Percentiles rank a stretch among this genome's conserved stretches.
Evolutionary conservation across 306 rosid species (phyloP).

Genomic region (Phaseolus lunatus): DNA sequence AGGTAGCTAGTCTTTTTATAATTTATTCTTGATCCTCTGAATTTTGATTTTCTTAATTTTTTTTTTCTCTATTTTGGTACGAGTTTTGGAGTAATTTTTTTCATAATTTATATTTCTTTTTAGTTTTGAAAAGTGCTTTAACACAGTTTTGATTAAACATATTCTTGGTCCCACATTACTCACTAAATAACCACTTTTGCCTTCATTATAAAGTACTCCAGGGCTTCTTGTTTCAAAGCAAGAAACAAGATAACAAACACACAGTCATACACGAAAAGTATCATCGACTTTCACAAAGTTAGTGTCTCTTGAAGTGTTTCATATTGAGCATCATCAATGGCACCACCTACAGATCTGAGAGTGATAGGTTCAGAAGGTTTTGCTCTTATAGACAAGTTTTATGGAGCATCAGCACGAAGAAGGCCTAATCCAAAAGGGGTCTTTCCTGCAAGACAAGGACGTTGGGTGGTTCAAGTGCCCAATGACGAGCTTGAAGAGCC

Average conservation of each 20-base stretch:
- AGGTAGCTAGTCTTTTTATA: background rate
- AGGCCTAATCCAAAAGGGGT: background rate
- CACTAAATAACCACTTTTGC: background rate
- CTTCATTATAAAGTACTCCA: background rate
- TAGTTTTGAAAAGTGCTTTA: too few relatives aligned
- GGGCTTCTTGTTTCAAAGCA: background rate
- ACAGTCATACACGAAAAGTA: background rate
- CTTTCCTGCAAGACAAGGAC: slow-evolving; percentile 16
- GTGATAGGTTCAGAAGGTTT: slow-evolving; percentile 1
- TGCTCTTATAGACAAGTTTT: background rate
- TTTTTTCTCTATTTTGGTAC: too few relatives aligned
- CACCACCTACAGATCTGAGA: background rate
- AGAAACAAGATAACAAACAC: background rate
- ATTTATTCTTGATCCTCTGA: background rate
- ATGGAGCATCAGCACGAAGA: background rate
- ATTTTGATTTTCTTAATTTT: too few relatives aligned
- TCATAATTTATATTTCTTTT: too few relatives aligned
- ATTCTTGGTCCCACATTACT: background rate
- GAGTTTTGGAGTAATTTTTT: too few relatives aligned
- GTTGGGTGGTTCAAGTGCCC: slow-evolving; percentile 19
- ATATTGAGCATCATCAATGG: background rate
- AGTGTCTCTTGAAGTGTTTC: background rate
- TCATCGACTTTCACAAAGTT: background rate
- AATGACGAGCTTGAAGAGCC: slow-evolving; percentile 26
- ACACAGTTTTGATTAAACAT: background rate